Evolutionary conservation across 495 filamentous ascomycete genomes (phyloP), one percentile per base, ranked within the genome.

Genomic region (Penicillium fimorum): DNA sequence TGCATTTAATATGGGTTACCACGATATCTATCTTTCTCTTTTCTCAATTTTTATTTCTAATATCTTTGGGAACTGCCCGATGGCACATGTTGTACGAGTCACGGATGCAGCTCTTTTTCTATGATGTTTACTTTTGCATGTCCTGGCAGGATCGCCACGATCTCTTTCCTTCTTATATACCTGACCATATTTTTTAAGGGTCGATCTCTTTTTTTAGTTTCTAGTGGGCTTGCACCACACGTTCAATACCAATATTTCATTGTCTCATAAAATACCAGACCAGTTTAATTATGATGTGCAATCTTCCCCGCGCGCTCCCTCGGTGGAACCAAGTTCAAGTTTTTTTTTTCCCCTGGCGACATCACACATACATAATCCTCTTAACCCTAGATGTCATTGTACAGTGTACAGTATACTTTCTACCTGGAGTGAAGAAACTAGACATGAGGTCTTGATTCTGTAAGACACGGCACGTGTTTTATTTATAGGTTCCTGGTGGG

Each of bases 261-360:
- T 25, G 29, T 41, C 42, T 20, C 13, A 32, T n/a, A 13, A 32
- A 56, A 40, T 55, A 59, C 59, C 55, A 10, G 55, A 52, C 54
- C 45, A n/a, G 46, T 65, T 63, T 63, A 52, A 68, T 68, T 68
- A 58, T 58, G 65, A 66, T 68, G 60, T 63, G 65, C 65, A 53
- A 58, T 61, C 52, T 50, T 65, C 59, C 65, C 57, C 65, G 60
- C 65, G 59, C 62, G 54, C 49, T 37, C 13, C 13, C 46, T 32
- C 15, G 24, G 62, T 59, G 56, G 63, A 47, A 25, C 51, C 58
- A 2, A 44, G 47, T 18, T 27, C 45, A 56, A 50, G 53, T 55
- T 55, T 57, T 58, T 54, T 50, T 42, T 48, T 27, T 53, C 53
- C 52, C 52, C 57, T 60, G 57, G 45, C 61, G 53, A 60, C 60